Evolutionary conservation across 2,329 filamentous ascomycete species (phyloP), one percentile per base, ranked within the genome.

Genomic region (Aphanocladium album): DNA sequence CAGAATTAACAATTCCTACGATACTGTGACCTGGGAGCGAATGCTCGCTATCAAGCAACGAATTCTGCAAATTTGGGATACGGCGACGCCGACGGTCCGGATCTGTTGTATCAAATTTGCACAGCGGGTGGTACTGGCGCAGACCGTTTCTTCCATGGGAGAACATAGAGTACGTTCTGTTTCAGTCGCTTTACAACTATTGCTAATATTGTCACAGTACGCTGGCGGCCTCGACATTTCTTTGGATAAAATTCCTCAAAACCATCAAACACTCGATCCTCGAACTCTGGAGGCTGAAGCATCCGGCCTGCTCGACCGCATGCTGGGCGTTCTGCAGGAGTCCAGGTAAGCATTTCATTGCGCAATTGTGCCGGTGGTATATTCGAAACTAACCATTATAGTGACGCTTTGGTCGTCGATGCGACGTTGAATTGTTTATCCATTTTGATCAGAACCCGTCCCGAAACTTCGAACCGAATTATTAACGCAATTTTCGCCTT

Each of bases 91-190:
- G 14, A 89, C 91, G 2, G 85, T 98, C 64, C 88, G 88, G 68
- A 88, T 98, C 73, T 96, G 92, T 80, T 98, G 95, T 78, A 89
- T 98, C 81, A 99, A 99, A 75, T 99, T 99, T 74, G 89, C 91
- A 41, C 93, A 99, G 77, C 87, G 91, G 64, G 91, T 98, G 49
- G 89, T 99, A 49, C 84, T 97, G 66, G 90, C 92, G 19, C 93
- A 99, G 75, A 97, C 91, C 12, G 87, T 88, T n/a, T 91, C 91
- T 51, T 78, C 88, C 62, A 89, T 90, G 66, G 81, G 86, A 60
- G 93, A 98, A 71, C 89, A 90, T 67, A 87, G 91, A 79, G 91
- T 96, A 83, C 73, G 84, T 79, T 37, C 5, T 37, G 1, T 51
- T 7, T 19, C 43, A 8, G 39, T 19, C 35, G 21, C 5, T 14